Evolutionary conservation across 257 asterid genomes (phyloP).

Genomic region (Ehretia macrophylla): DNA sequence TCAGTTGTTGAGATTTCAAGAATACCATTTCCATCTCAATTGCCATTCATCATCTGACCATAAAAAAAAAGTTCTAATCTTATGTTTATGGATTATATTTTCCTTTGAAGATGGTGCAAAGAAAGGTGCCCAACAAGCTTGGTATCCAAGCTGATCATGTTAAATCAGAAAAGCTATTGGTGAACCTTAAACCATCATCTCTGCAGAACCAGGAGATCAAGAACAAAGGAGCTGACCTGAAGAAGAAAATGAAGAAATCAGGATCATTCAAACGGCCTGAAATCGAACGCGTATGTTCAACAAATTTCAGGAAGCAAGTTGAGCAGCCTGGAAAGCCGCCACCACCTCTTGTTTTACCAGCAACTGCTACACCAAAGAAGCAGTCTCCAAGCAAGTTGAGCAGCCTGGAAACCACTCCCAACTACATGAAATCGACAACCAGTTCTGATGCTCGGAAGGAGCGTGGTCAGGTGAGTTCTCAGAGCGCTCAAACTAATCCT

Average conservation of each 20-base stretch:
- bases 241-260: constrained; percentile 78
- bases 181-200: constrained; percentile 32
- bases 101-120: constrained; percentile 69
- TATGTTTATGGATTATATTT: constrained; percentile 23
- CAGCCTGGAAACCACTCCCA: constrained; percentile 38
- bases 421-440: constrained; percentile 85
- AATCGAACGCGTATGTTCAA: constrained; percentile 13
- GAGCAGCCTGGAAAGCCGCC: constrained; percentile 38
- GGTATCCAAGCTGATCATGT: constrained; percentile 33
- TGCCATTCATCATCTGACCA: not conserved
- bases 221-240: constrained; percentile 44
- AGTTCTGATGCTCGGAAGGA: constrained; percentile 80
- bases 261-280: constrained; percentile 38
- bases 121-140: constrained; percentile 45
- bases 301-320: constrained; percentile 15
- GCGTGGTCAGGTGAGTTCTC: constrained; percentile 39
- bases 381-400: constrained; percentile 4
- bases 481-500: constrained; percentile 27
- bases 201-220: constrained; percentile 40
- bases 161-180: constrained; percentile 25
- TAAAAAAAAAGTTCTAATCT: not conserved
- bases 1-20: constrained; percentile 20
- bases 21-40: constrained; percentile 1
- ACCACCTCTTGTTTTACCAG: constrained; percentile 3
- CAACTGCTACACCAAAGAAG: constrained; percentile 20